These are phyloP conservation scores for Monilinia vaccinii-corymbosi DNA, from an alignment of 2,329 filamentous ascomycete species.

Conservation along the genomic window DNA sequence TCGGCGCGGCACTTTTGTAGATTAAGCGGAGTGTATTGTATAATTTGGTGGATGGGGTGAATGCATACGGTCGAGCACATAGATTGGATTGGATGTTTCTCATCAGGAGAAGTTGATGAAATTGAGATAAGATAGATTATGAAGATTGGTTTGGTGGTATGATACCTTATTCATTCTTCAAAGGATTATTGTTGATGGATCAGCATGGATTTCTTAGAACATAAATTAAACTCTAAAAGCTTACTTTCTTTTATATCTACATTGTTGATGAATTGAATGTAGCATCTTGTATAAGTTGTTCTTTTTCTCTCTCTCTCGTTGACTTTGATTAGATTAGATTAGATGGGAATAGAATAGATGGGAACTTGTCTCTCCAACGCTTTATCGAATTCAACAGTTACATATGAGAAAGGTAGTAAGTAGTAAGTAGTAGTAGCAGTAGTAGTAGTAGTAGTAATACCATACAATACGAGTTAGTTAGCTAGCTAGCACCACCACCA, in stretches of 20 bases:
- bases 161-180: not conserved
- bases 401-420: too few relatives aligned
- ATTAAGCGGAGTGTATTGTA: not conserved
- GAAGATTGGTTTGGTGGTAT: not conserved
- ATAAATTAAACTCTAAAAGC: not conserved
- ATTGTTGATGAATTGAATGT: too few relatives aligned
- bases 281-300: too few relatives aligned
- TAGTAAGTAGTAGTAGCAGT: too few relatives aligned
- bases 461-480: too few relatives aligned
- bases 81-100: constrained; percentile 5
- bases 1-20: constrained; percentile 20
- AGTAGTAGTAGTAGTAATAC: too few relatives aligned
- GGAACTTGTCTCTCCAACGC: too few relatives aligned
- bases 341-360: too few relatives aligned
- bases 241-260: not conserved
- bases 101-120: not conserved
- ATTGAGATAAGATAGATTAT: not conserved
- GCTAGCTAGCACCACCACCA: too few relatives aligned
- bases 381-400: too few relatives aligned
- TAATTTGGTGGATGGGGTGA: constrained; percentile 2
- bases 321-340: too few relatives aligned
- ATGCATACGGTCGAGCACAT: not conserved
- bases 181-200: not conserved
- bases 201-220: not conserved
- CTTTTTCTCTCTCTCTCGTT: too few relatives aligned